Evolutionary conservation across 345 rosid species (phyloP), one percentile per base, ranked within the genome.

Genomic region (Passiflora organensis): DNA sequence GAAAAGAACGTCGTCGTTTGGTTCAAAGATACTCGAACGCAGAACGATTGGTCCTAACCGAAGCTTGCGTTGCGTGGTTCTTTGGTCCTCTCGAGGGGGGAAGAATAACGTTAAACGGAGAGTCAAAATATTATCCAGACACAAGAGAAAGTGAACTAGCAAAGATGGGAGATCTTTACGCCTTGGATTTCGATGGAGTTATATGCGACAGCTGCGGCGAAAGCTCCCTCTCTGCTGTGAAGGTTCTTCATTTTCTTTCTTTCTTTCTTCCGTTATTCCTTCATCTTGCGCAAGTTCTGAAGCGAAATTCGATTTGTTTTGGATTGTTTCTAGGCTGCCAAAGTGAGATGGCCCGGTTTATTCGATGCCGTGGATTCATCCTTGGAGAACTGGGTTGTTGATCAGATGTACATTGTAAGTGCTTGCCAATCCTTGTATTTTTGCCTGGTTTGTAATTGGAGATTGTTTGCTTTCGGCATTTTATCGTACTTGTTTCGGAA

Each of bases 151-250:
- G 3, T 28, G 8, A 28, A 28, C 34, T n/a, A 28, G 34, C 34
- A 3, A 8, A 25, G 39, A 63, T 63, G 68, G 68, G 82, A 59
- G 90, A 87, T 67, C 75, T 91, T 19, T 91, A 87, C 56, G 96
- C 96, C 60, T 74, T 91, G 82, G 96, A 91, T 73, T 88, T 91
- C 73, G 98, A 91, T 45, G 96, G 98, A 63, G 90, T 91, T 67
- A 72, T 91, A 65, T 91, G 96, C 59, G 95, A 87, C 63, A 85
- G 95, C 59, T 91, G 96, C 47, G 96, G 96, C 21, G 98, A 88
- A 67, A 91, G 95, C 79, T 82, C 98, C 24, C 80, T 87, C 49
- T 91, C 98, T 43, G 96, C 95, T 52, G 84, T 91, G 65, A 91
- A 88, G 96, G 98, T 82, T 21, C 22, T 24, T 34, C 19, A 19